Evolutionary conservation across 352 stramenopile genomes (phyloP), one percentile per base, ranked within the genome.

Genomic region (Phytopythium cucurbitacearum): DNA sequence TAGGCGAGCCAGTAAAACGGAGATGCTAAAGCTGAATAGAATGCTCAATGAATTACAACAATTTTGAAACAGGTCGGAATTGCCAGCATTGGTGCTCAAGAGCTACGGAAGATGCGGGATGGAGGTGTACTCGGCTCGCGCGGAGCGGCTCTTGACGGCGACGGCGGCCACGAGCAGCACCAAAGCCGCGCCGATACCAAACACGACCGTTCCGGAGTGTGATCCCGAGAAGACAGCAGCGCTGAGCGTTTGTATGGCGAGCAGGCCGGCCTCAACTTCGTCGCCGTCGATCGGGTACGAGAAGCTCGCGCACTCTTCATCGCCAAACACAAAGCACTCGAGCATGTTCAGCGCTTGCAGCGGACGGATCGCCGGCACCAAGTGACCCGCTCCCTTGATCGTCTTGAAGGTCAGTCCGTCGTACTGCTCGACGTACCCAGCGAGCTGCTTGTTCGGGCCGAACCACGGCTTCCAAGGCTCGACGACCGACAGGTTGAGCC

Each of bases 301-400:
- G 59, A 89, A 85, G 39, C 39, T 62, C 37, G 57, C 65, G 56
- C 80, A 91, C 12, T 56, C 47, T 1, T 74, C 66, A 7, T 84
- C 69, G 12, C 79, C 76, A 35, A 73, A 80, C 39, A 96, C 75
- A 70, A 95, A 94, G 55, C 80, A 87, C 57, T 95, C 76, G 49
- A 93, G 85, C 54, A 95, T 80, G 61, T 87, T 66, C 39, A 91
- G 73, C 11, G 77, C 76, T 48, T 87, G 79, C 13, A 87, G 66
- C 35, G 85, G 85, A 21, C 81, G 80, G 42, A 89, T 75, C 0
- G 73, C 75, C 1, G 78, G 78, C 46, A 97, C 91, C 76, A 97
- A 91, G 67, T 97, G 90, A 3, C 93, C 93, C 11, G 87, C 86
- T 15, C 89, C 91, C 56, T 96, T 93, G 63, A 98, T 90, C 0